A percentile compares a stretch with the other conserved stretches of the same genome.
Evolutionary conservation across 1,139 yeast species (phyloP).

Genomic region (Maudiozyma humilis): DNA sequence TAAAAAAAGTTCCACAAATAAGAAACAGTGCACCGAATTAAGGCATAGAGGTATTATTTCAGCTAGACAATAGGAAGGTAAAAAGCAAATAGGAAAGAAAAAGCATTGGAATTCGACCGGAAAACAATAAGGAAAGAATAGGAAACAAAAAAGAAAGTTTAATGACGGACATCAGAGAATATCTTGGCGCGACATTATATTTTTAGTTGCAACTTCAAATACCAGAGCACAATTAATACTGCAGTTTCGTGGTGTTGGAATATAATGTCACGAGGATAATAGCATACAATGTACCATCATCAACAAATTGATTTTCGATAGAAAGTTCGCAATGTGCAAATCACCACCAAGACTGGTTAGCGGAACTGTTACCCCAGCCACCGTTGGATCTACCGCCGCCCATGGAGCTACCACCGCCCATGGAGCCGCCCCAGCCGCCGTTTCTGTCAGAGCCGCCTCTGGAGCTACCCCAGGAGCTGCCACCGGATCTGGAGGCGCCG

Average conservation of each 20-base stretch:
- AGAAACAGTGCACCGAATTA: constrained; percentile 3
- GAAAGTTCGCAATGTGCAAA: neutral
- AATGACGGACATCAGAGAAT: too few relatives aligned
- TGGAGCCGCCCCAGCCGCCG: constrained; percentile 26
- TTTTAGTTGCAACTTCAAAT: too few relatives aligned
- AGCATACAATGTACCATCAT: too few relatives aligned
- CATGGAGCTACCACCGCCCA: constrained; percentile 14
- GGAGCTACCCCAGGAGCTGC: constrained; percentile 31
- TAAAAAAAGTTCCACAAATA: constrained; percentile 3
- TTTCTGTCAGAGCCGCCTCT: constrained; percentile 29
- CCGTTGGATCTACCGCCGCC: constrained; percentile 8
- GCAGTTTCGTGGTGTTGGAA: too few relatives aligned
- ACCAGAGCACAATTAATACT: too few relatives aligned
- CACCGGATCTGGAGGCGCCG: constrained; percentile 26
- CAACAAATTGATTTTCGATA: too few relatives aligned
- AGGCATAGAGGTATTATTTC: constrained; percentile 3
- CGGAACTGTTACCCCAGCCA: constrained; percentile 25
- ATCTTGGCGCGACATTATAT: too few relatives aligned
- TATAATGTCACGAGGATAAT: neutral
- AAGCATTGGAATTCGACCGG: neutral
- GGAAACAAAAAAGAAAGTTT: neutral
- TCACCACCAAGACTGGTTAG: constrained; percentile 27
- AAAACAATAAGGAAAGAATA: neutral
- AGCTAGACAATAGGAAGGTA: constrained; percentile 2
- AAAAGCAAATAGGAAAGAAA: neutral